Percentiles rank a stretch among this genome's conserved stretches.
These are phyloP conservation scores for Phytophthora pinifolia DNA, from an alignment of 352 stramenopile genomes.

Conservation along the genomic window DNA sequence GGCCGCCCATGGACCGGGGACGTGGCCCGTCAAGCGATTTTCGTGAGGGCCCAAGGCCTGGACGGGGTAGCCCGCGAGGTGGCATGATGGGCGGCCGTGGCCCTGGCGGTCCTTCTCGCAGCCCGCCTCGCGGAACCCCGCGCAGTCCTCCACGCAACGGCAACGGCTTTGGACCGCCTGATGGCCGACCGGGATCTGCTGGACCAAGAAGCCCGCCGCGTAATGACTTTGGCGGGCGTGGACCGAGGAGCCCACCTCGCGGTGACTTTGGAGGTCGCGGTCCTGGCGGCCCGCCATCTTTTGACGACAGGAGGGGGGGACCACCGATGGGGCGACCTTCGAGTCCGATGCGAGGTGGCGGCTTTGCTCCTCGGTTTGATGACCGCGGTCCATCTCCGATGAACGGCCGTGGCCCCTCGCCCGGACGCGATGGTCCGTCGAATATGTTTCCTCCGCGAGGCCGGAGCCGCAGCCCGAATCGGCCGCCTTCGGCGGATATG, in stretches of 20 bases:
- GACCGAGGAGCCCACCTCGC: slow-evolving; percentile 2
- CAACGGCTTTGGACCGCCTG: slow-evolving; percentile 21
- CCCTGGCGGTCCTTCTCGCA: slow-evolving; percentile 24
- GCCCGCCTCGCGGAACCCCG: slow-evolving; percentile 12
- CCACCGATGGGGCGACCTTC: slow-evolving; percentile 18
- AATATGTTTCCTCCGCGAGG: slow-evolving; percentile 38
- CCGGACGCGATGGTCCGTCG: slow-evolving; percentile 23
- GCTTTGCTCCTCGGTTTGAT: slow-evolving; percentile 34
- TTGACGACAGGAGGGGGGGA: slow-evolving; percentile 23
- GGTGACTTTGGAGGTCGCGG: slow-evolving; percentile 27
- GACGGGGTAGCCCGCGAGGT: slow-evolving; percentile 28
- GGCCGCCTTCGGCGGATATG: slow-evolving; percentile 26
- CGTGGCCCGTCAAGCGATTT: slow-evolving; percentile 30
- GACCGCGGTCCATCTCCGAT: slow-evolving; percentile 32
- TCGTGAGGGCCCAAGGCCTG: slow-evolving; percentile 21
- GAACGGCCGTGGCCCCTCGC: slow-evolving; percentile 19
- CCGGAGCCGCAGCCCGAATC: slow-evolving; percentile 43
- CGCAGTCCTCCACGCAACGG: slow-evolving; percentile 27
- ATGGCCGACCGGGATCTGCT: slow-evolving; percentile 12
- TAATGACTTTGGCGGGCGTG: slow-evolving; percentile 10
- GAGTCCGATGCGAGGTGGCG: slow-evolving; percentile 34
- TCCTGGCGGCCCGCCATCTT: slow-evolving; percentile 14
- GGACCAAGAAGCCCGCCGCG: slow-evolving; percentile 19
- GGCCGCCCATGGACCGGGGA: slow-evolving; percentile 23
- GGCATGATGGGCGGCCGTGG: slow-evolving; percentile 25